Conservation (phyloP, 495 filamentous ascomycete genomes). For the Penicillium bovifimosum region DNA sequence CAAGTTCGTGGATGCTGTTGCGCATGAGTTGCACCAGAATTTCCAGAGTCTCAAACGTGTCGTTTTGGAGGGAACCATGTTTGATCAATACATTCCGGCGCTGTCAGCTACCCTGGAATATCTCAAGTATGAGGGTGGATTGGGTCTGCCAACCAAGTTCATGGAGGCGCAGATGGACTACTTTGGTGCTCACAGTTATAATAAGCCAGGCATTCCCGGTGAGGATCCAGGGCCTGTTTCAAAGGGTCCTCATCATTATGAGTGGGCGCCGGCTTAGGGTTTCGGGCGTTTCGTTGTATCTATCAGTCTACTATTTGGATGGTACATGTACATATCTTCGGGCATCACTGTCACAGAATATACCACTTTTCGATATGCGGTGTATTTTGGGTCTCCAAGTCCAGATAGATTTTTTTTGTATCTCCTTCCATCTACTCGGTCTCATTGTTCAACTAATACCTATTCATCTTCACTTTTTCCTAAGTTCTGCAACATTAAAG, state of each 20-base stretch:
- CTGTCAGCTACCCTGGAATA: conserved; percentile 64
- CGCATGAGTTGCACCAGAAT: conserved; percentile 47
- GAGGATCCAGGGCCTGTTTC: conserved; percentile 38
- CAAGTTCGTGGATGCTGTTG: conserved; percentile 47
- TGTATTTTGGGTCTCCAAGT: no score
- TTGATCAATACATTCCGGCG: conserved; percentile 60
- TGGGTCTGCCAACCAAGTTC: conserved; percentile 59
- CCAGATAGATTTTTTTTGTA: no score
- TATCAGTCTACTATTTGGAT: not conserved
- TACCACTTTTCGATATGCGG: no score
- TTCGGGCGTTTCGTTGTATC: not conserved
- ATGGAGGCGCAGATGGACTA: conserved; percentile 74
- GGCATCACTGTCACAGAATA: not conserved
- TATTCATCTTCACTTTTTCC: no score
- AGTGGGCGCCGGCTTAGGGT: conserved; percentile 32
- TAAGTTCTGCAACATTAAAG: no score
- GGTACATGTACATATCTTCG: not conserved
- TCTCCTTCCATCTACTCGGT: no score
- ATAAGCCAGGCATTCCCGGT: conserved; percentile 41
- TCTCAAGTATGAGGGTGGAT: conserved; percentile 57
- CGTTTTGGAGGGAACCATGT: conserved; percentile 50
- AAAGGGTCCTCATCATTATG: conserved; percentile 41
- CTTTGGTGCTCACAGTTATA: conserved; percentile 67
- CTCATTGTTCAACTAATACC: no score
- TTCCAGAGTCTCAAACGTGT: conserved; percentile 52